Conservation (phyloP, 2,329 filamentous ascomycete species). For the Ceratocystis lukuohia region DNA sequence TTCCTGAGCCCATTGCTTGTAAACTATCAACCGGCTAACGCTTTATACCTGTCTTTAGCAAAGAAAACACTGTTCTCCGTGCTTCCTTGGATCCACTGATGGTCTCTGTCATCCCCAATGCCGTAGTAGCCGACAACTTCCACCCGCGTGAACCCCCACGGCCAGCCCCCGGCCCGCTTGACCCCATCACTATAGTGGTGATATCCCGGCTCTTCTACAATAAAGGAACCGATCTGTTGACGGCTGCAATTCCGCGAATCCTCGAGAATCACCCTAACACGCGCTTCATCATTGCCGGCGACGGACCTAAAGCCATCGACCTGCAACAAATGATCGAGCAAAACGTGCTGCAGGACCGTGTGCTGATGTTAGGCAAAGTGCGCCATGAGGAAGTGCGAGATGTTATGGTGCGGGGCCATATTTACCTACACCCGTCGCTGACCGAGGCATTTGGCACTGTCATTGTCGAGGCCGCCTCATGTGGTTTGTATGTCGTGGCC, state of each 20-base stretch:
- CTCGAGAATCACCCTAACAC: constrained; percentile 82
- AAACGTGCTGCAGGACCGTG: constrained; percentile 82
- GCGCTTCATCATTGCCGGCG: constrained; percentile 91
- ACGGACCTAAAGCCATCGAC: constrained; percentile 91
- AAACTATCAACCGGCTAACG: neutral
- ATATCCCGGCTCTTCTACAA: constrained; percentile 98
- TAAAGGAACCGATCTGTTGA: constrained; percentile 94
- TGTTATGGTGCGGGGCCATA: constrained; percentile 93
- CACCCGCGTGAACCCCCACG: constrained; percentile 50
- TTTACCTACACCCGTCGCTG: constrained; percentile 87
- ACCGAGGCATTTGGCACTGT: constrained; percentile 97
- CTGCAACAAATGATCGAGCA: constrained; percentile 96
- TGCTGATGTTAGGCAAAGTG: constrained; percentile 81
- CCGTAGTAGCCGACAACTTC: constrained; percentile 93
- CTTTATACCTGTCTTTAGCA: constrained; percentile 40
- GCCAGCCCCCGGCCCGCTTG: constrained; percentile 62
- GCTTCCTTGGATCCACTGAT: constrained; percentile 90
- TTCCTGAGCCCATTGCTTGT: neutral
- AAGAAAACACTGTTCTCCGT: constrained; percentile 92
- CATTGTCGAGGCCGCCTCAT: constrained; percentile 91
- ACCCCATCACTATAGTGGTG: constrained; percentile 89
- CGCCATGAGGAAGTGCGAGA: constrained; percentile 93
- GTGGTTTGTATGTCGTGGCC: constrained; percentile 90
- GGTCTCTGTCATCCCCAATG: constrained; percentile 92
- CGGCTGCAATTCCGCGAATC: constrained; percentile 86